A percentile compares a stretch with the other conserved stretches of the same genome.
Conservation (phyloP, 192 early-diverging fungal species). For the Umbelopsis ramanniana region DNA sequence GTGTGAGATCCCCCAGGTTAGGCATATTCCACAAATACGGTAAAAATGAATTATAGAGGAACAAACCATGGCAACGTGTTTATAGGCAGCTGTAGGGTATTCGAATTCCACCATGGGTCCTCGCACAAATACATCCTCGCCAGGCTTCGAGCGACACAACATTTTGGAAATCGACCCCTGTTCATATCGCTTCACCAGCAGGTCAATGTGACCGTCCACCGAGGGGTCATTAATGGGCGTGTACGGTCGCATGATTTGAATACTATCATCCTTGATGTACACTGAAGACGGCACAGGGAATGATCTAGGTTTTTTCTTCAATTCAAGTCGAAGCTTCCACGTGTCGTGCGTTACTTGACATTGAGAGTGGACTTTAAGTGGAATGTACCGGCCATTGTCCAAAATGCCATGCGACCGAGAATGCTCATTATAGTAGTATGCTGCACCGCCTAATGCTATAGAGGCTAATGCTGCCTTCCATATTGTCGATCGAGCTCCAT, state of each 20-base stretch:
- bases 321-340: slow-evolving; percentile 57
- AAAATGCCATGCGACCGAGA: not conserved
- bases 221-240: slow-evolving; percentile 63
- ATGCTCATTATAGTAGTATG: not conserved
- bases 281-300: slow-evolving; percentile 62
- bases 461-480: slow-evolving; percentile 3
- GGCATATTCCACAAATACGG: slow-evolving; percentile 3
- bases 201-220: slow-evolving; percentile 57
- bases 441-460: slow-evolving; percentile 1
- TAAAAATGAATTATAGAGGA: slow-evolving; percentile 18
- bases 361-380: slow-evolving; percentile 51
- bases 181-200: slow-evolving; percentile 70
- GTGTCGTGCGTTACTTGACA: slow-evolving; percentile 55
- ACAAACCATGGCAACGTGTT: slow-evolving; percentile 60
- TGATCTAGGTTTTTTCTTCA: slow-evolving; percentile 41
- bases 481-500: not conserved
- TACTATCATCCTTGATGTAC: slow-evolving; percentile 71
- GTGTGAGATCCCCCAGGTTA: not conserved
- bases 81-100: slow-evolving; percentile 42
- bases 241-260: slow-evolving; percentile 71
- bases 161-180: slow-evolving; percentile 69
- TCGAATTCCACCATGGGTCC: slow-evolving; percentile 65
- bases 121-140: slow-evolving; percentile 65
- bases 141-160: slow-evolving; percentile 53
- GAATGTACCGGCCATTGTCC: slow-evolving; percentile 47